Evolutionary conservation across 2,329 filamentous ascomycete species (phyloP).

Genomic region (Aureobasidium lini): DNA sequence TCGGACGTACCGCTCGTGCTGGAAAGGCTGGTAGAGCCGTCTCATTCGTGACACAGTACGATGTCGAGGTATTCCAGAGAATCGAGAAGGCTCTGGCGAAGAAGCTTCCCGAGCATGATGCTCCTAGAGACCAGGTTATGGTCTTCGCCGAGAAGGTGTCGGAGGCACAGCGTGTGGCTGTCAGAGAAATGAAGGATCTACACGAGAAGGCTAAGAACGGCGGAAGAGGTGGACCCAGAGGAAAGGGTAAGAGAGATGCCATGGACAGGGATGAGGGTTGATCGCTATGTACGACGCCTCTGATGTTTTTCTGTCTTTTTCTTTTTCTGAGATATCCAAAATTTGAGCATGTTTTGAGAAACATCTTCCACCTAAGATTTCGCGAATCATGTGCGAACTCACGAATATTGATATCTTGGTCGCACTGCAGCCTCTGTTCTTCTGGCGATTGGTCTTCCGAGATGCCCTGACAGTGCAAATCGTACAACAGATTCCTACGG

Average conservation of each 20-base stretch:
- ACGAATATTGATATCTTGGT: too few relatives aligned
- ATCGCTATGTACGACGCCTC: background rate
- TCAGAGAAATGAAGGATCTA: slow-evolving; percentile 72
- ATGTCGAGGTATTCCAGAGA: slow-evolving; percentile 69
- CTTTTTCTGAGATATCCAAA: background rate
- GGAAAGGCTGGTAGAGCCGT: slow-evolving; percentile 78
- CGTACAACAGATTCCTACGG: too few relatives aligned
- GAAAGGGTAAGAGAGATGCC: slow-evolving; percentile 48
- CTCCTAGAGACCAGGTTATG: slow-evolving; percentile 77
- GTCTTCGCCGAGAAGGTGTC: slow-evolving; percentile 69
- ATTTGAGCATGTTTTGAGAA: background rate
- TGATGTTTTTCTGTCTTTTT: background rate
- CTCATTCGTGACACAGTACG: slow-evolving; percentile 60
- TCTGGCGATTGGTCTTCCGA: too few relatives aligned
- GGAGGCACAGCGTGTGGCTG: slow-evolving; percentile 74
- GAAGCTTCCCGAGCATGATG: slow-evolving; percentile 61
- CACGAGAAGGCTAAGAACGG: slow-evolving; percentile 57
- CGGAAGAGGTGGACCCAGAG: slow-evolving; percentile 41
- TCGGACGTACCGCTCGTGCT: slow-evolving; percentile 80
- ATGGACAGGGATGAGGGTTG: slow-evolving; percentile 70
- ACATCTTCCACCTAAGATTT: too few relatives aligned
- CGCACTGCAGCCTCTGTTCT: too few relatives aligned
- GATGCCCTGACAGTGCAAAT: too few relatives aligned
- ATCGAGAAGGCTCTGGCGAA: slow-evolving; percentile 79
- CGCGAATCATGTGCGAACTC: too few relatives aligned